phyloP scores from a whole-genome alignment of 257 asterid species.

The Lithospermum erythrorhizon region DNA sequence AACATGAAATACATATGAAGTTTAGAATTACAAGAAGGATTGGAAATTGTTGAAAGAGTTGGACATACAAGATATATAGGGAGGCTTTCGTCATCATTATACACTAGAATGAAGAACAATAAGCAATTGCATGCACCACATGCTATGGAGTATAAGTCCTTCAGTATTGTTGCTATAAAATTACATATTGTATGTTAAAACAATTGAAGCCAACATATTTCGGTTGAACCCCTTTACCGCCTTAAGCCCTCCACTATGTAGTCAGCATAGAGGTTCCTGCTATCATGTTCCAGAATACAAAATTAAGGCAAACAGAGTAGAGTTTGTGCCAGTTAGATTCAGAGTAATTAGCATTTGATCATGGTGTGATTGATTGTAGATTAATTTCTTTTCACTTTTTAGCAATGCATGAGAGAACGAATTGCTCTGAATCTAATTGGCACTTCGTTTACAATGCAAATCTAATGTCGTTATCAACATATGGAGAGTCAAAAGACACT shows the following conservation, averaged over 20 bases:
- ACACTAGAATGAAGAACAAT: neutral
- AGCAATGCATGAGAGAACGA: too few relatives aligned
- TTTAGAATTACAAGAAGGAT: neutral
- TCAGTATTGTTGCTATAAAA: neutral
- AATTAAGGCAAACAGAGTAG: too few relatives aligned
- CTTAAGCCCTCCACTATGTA: constrained; percentile 76
- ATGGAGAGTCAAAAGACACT: too few relatives aligned
- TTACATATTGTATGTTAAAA: neutral
- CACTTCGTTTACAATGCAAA: too few relatives aligned
- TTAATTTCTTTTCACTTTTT: too few relatives aligned
- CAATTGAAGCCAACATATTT: neutral
- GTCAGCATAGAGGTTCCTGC: constrained; percentile 73
- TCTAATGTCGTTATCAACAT: too few relatives aligned
- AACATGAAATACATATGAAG: neutral
- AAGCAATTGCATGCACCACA: neutral
- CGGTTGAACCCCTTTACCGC: constrained; percentile 31
- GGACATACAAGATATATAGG: neutral
- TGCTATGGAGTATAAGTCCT: neutral
- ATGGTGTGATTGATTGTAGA: too few relatives aligned
- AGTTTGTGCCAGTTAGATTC: too few relatives aligned
- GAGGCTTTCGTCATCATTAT: neutral
- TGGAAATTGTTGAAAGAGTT: too few relatives aligned
- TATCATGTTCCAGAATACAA: neutral
- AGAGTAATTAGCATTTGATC: too few relatives aligned
- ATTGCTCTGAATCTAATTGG: too few relatives aligned